Conservation (phyloP, 1,284 basidiomycete species). For the Malassezia restricta region DNA sequence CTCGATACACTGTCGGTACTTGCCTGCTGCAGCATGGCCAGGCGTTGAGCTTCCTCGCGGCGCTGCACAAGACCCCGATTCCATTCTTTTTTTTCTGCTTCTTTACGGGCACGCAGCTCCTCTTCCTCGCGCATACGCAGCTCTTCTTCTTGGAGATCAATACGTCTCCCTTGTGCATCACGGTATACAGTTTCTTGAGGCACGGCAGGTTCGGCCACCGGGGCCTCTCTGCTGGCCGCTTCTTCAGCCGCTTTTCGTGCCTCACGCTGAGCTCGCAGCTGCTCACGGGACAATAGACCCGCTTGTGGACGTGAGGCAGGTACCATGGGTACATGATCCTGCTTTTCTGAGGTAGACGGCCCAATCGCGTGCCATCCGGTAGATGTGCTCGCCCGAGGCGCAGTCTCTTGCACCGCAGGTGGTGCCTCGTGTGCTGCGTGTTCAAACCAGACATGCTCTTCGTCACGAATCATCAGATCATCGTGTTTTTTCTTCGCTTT, state of each 20-base stretch:
- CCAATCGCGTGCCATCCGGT: background rate
- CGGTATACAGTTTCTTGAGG: conserved; percentile 82
- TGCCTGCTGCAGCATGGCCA: conserved; percentile 5
- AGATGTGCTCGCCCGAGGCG: background rate
- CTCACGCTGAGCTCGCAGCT: conserved; percentile 14
- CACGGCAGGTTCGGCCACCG: conserved; percentile 51
- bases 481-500: background rate
- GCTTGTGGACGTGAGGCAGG: background rate
- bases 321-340: background rate
- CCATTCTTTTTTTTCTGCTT: conserved; percentile 88
- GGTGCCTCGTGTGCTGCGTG: background rate
- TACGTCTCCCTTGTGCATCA: conserved; percentile 71
- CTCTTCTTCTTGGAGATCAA: conserved; percentile 74
- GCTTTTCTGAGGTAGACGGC: background rate
- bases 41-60: conserved; percentile 57
- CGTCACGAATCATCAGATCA: conserved; percentile 30
- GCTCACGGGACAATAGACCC: conserved; percentile 12
- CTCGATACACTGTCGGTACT: conserved; percentile 29
- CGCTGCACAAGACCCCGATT: conserved; percentile 66
- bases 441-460: conserved; percentile 21
- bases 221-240: conserved; percentile 47
- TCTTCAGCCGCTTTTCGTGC: conserved; percentile 32
- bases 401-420: background rate
- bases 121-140: conserved; percentile 51
- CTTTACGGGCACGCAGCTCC: conserved; percentile 48